These are phyloP conservation scores for Pythium apleroticum DNA, from an alignment of 352 stramenopile genomes.

Conservation along the genomic window DNA sequence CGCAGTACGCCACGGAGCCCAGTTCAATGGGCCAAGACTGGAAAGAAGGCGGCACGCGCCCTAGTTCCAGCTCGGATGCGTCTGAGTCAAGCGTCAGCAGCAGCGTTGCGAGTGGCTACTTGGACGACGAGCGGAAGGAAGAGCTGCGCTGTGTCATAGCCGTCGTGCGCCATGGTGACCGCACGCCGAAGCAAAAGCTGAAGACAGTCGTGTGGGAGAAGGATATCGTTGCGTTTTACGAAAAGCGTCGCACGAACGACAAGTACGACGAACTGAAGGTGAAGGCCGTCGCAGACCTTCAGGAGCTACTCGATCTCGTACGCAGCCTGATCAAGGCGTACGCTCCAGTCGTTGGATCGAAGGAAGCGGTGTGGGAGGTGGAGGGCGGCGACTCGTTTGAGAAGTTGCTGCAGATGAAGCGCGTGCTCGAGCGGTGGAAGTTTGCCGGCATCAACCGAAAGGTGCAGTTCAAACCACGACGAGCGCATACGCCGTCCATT, in stretches of 20 bases:
- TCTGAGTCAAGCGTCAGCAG: constrained; percentile 71
- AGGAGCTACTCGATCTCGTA: constrained; percentile 79
- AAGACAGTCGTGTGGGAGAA: constrained; percentile 92
- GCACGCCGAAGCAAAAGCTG: constrained; percentile 99
- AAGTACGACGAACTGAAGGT: constrained; percentile 87
- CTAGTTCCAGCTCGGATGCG: constrained; percentile 63
- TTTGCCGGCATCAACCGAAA: constrained; percentile 98
- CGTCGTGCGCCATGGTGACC: constrained; percentile 97
- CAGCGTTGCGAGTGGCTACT: constrained; percentile 45
- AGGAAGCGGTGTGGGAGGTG: constrained; percentile 83
- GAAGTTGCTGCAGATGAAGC: constrained; percentile 95
- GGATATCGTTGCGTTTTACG: constrained; percentile 84
- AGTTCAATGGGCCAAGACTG: constrained; percentile 21
- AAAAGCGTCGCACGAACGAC: constrained; percentile 59
- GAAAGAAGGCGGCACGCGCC: constrained; percentile 34
- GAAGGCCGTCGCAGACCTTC: constrained; percentile 76
- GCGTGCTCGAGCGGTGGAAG: constrained; percentile 96
- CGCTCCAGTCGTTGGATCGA: constrained; percentile 70
- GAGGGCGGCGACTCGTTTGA: constrained; percentile 89
- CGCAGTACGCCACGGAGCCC: constrained; percentile 74
- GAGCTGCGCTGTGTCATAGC: constrained; percentile 99
- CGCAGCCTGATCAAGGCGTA: constrained; percentile 84
- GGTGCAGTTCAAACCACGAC: constrained; percentile 84
- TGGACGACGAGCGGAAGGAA: constrained; percentile 88
- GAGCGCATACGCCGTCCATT: constrained; percentile 46